Percentiles rank a stretch among this genome's conserved stretches.
phyloP scores from a whole-genome alignment of 176 grass and related monocot genomes.

The Lolium rigidum region DNA sequence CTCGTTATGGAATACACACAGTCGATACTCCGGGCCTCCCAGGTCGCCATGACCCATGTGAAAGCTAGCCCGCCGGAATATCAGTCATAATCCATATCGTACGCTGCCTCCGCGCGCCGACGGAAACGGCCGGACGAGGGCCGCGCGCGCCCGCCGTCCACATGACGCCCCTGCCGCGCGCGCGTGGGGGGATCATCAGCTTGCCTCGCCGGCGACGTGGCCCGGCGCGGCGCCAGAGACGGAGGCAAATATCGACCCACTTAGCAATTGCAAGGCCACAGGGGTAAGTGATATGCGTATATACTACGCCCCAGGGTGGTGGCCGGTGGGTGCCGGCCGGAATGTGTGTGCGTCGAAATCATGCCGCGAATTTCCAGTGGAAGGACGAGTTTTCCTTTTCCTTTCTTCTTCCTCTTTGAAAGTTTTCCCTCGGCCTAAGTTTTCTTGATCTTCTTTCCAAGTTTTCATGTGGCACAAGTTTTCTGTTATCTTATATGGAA shows the following conservation, averaged over 20 bases:
- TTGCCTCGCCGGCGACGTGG: too few relatives aligned
- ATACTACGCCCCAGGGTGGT: constrained; percentile 17
- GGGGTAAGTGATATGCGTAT: neutral
- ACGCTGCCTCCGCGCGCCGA: neutral
- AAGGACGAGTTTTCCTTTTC: neutral
- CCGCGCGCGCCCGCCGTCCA: neutral
- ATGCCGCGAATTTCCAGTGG: neutral
- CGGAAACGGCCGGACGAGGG: neutral
- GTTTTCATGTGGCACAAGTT: neutral
- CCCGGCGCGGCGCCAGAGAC: constrained; percentile 6
- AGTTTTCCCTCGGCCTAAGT: constrained; percentile 7
- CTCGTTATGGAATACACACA: neutral
- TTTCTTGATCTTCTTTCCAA: neutral
- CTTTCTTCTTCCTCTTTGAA: neutral
- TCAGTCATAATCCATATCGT: neutral
- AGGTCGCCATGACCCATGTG: constrained; percentile 28
- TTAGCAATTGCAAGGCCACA: neutral
- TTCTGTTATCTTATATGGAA: neutral
- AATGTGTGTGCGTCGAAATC: neutral
- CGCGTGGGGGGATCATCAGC: neutral
- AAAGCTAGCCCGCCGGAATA: constrained; percentile 29
- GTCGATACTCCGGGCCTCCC: neutral
- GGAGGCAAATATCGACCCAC: neutral
- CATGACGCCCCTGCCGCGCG: neutral
- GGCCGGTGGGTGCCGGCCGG: neutral